A percentile compares a stretch with the other conserved stretches of the same genome.
Conservation (phyloP, 148 eudicot species). For the Amaranthus palmeri region DNA sequence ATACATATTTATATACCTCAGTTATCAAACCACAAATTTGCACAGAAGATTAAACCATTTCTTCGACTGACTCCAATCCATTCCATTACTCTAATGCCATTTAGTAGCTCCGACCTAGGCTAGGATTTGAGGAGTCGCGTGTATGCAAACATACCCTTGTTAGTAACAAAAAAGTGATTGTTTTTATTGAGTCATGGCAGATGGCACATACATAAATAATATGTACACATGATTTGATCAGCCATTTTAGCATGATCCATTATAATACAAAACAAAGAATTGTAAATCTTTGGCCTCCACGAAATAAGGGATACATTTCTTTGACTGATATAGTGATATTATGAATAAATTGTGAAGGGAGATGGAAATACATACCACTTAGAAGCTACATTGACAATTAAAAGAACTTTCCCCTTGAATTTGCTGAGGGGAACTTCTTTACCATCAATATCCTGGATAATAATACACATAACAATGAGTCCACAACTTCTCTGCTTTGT, state of each 20-base stretch:
- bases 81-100: too few species aligned
- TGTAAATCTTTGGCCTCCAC: too few species aligned
- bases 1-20: neutral
- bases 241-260: too few species aligned
- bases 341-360: neutral
- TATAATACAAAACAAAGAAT: too few species aligned
- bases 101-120: too few species aligned
- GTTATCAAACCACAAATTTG: neutral
- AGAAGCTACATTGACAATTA: constrained; percentile 93
- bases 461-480: constrained; percentile 17
- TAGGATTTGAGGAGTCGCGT: too few species aligned
- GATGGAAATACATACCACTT: constrained; percentile 46
- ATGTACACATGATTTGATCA: too few species aligned
- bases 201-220: too few species aligned
- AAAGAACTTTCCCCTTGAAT: constrained; percentile 76
- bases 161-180: too few species aligned
- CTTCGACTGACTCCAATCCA: neutral
- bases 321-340: too few species aligned
- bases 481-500: neutral
- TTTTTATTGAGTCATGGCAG: too few species aligned
- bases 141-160: too few species aligned
- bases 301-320: neutral
- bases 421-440: constrained; percentile 69
- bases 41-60: neutral
- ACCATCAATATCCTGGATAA: constrained; percentile 76